phyloP scores from a whole-genome alignment of 805 yeast genomes.

The Saccharomycopsis lassenensis region DNA sequence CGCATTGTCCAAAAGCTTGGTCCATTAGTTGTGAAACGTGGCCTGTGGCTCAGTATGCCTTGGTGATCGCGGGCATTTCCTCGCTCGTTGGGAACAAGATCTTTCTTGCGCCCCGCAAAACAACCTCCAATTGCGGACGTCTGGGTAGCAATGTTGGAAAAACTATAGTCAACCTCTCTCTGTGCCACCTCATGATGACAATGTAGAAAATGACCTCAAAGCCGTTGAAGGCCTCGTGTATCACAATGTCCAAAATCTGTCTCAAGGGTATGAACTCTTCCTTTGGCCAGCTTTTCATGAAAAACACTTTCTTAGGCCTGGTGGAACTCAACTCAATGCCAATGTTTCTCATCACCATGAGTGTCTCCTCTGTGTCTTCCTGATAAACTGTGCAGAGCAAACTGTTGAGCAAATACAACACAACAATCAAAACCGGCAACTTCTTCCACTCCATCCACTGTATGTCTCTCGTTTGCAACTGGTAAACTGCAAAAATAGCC shows the following conservation, averaged over 20 bases:
- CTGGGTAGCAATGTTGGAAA: slow-evolving; percentile 34
- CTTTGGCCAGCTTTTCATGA: slow-evolving; percentile 2
- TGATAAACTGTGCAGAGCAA: slow-evolving; percentile 10
- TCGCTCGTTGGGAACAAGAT: slow-evolving; percentile 29
- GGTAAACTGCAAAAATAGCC: background rate
- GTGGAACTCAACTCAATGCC: slow-evolving; percentile 31
- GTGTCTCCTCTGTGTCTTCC: slow-evolving; percentile 26
- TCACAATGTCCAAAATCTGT: slow-evolving; percentile 36
- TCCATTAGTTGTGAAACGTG: no score
- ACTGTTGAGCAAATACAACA: slow-evolving; percentile 1
- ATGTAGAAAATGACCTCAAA: slow-evolving; percentile 37
- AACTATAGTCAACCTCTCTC: slow-evolving; percentile 24
- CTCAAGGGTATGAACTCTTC: slow-evolving; percentile 32
- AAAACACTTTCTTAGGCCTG: slow-evolving; percentile 18
- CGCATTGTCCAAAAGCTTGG: no score
- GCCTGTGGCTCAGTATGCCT: no score
- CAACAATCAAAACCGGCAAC: no score
- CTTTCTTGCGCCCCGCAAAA: slow-evolving; percentile 30
- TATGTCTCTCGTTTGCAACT: background rate
- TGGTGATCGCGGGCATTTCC: no score
- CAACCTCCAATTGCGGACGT: slow-evolving; percentile 29
- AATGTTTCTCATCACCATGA: slow-evolving; percentile 31
- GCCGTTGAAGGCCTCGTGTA: slow-evolving; percentile 41
- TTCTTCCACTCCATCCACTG: background rate
- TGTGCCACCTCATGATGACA: slow-evolving; percentile 9